Evolutionary conservation across 1,139 yeast genomes (phyloP).

Genomic region (Geotrichum europaeum): DNA sequence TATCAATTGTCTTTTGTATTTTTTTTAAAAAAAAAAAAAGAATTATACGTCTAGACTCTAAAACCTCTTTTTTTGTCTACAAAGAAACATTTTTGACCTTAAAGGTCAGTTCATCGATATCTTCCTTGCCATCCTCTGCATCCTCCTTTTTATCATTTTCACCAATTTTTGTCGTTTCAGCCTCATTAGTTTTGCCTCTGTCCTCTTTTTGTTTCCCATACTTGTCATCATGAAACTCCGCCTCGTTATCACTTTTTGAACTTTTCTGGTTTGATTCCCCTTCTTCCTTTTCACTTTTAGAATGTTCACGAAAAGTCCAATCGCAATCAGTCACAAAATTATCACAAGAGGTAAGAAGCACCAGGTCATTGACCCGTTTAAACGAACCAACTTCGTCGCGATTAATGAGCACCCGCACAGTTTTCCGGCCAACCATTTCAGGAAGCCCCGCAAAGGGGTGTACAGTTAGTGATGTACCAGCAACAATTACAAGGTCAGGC

Average conservation of each 20-base stretch:
- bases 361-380: conserved; percentile 52
- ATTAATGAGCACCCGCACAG: conserved; percentile 64
- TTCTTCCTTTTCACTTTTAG: conserved; percentile 22
- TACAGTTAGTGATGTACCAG: conserved; percentile 87
- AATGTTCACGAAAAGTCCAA: conserved; percentile 49
- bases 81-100: neutral
- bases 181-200: neutral
- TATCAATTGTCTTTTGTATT: too few species aligned
- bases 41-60: neutral
- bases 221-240: neutral
- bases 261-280: neutral
- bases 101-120: neutral
- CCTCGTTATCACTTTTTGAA: neutral
- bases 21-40: too few species aligned
- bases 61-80: neutral
- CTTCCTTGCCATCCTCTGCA: neutral
- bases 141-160: neutral
- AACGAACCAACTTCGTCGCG: conserved; percentile 68
- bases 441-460: conserved; percentile 87
- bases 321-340: conserved; percentile 55
- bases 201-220: neutral
- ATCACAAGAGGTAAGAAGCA: conserved; percentile 61
- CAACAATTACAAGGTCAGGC: conserved; percentile 75
- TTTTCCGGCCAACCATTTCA: conserved; percentile 45
- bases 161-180: neutral